Evolutionary conservation across 352 stramenopile species (phyloP), one percentile per base, ranked within the genome.

Genomic region (Phytophthora europaea): DNA sequence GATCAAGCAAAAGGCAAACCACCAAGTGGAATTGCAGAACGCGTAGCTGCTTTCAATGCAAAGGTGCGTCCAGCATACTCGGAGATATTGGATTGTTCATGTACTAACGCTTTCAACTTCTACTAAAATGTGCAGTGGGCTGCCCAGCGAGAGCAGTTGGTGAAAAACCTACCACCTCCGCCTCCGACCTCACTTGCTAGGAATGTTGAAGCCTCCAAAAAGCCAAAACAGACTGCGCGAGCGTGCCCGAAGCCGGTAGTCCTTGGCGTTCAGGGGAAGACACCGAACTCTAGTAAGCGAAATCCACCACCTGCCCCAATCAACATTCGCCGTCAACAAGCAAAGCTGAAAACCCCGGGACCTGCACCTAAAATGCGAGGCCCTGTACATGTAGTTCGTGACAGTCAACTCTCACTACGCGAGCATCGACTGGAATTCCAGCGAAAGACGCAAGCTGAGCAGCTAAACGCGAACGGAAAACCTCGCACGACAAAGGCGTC

Each of bases 31-130:
- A 57, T 76, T n/a, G 61, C 72, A 18, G 76, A 89, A 38, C 80
- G 84, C 8, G 75, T 89, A 38, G 80, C 81, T n/a, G 79, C 71
- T 15, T 93, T 93, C 70, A 93, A 91, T 52, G 69, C 61, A 22
- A 76, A 90, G 73, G 83, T 88, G 51, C 38, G 60, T 36, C 13
- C 33, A 5, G 9, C 5, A 22, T 22, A 36, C 50, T 20, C n/a
- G 45, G 4, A 20, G 7, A 63, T 59, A 31, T 18, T 51, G 47
- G 28, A 15, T 52, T 63, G 22, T 13, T 65, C 1, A 23, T 51
- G 31, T 50, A 33, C 40, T 55, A 55, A 73, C 10, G 5, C 16
- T 22, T 20, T 50, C 8, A 54, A 31, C 28, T 2, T 63, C 2
- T 28, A 31, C 12, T 20, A 40, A 18, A 16, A 18, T 23, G 45